A percentile compares a stretch with the other conserved stretches of the same genome.
These are phyloP conservation scores for Lactarius sanguifluus DNA, from an alignment of 768 basidiomycete genomes.

Conservation along the genomic window DNA sequence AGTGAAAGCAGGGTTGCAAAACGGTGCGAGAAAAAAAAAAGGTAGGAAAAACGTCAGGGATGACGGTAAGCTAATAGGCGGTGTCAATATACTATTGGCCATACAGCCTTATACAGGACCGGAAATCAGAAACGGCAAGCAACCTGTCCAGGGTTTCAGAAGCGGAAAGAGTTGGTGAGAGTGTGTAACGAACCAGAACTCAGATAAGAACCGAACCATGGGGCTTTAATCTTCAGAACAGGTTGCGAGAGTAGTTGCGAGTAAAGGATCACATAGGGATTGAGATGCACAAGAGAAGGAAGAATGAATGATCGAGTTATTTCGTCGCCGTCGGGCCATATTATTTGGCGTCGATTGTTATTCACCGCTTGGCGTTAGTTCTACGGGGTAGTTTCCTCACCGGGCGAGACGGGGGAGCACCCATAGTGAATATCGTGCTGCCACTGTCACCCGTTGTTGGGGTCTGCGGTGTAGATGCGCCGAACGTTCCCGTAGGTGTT, in stretches of 20 bases:
- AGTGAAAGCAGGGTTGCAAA: conserved; percentile 17
- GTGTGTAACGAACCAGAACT: conserved; percentile 14
- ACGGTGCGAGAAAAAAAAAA: conserved; percentile 10
- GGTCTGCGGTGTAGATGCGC: conserved; percentile 28
- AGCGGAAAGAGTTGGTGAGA: background rate
- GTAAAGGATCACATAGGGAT: background rate
- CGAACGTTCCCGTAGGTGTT: conserved; percentile 34
- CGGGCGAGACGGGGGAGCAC: conserved; percentile 30
- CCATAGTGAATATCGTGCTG: conserved; percentile 35
- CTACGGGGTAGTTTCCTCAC: conserved; percentile 39
- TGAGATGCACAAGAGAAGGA: background rate
- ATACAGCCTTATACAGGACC: background rate
- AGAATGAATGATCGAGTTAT: conserved; percentile 2
- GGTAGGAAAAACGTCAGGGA: conserved; percentile 2
- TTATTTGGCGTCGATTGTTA: background rate
- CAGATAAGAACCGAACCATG: background rate
- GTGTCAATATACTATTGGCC: conserved; percentile 9
- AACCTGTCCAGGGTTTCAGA: conserved; percentile 10
- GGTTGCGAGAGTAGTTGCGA: conserved; percentile 9
- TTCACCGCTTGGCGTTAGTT: conserved; percentile 26
- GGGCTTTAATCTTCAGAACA: conserved; percentile 4
- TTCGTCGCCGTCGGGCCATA: background rate
- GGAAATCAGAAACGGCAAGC: conserved; percentile 8
- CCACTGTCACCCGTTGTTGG: conserved; percentile 17
- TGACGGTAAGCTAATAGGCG: conserved; percentile 1